Evolutionary conservation across 768 basidiomycete genomes (phyloP).

Genomic region (Guyanaporus albipodus): DNA sequence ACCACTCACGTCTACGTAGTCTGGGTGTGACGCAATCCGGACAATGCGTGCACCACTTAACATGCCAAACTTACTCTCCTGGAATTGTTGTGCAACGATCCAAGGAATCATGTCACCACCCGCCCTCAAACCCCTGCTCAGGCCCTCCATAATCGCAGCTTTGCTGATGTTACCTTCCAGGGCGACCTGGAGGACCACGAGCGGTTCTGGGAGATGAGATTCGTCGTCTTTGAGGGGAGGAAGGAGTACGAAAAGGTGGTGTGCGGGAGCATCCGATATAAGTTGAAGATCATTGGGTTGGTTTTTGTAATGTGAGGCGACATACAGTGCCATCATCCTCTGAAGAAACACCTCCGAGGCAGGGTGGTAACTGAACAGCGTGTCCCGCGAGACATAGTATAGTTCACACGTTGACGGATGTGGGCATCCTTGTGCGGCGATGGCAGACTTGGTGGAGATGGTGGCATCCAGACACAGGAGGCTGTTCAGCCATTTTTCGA

Average conservation of each 20-base stretch:
- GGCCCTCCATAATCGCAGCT: slow-evolving; percentile 78
- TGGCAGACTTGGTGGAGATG: slow-evolving; percentile 42
- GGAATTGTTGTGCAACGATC: slow-evolving; percentile 92
- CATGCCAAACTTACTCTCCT: slow-evolving; percentile 90
- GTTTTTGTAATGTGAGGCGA: slow-evolving; percentile 98
- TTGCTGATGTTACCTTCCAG: slow-evolving; percentile 91
- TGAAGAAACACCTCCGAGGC: slow-evolving; percentile 98
- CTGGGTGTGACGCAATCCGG: slow-evolving; percentile 92
- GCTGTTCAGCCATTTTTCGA: slow-evolving; percentile 92
- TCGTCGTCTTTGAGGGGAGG: slow-evolving; percentile 91
- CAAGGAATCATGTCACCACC: slow-evolving; percentile 99
- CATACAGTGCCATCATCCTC: slow-evolving; percentile 97
- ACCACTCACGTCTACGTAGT: slow-evolving; percentile 77
- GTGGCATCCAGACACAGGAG: slow-evolving; percentile 91
- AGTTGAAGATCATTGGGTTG: slow-evolving; percentile 99
- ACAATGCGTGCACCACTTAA: slow-evolving; percentile 91
- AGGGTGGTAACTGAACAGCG: slow-evolving; percentile 94
- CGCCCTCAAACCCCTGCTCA: slow-evolving; percentile 78
- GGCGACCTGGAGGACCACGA: slow-evolving; percentile 94
- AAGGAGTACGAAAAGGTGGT: slow-evolving; percentile 92
- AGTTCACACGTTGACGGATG: slow-evolving; percentile 93
- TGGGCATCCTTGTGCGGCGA: slow-evolving; percentile 71
- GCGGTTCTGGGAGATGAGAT: slow-evolving; percentile 86
- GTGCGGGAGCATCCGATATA: slow-evolving; percentile 93
- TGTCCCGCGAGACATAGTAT: slow-evolving; percentile 94